Evolutionary conservation across 768 basidiomycete species (phyloP).

Genomic region (Kwoniella bestiolae): DNA sequence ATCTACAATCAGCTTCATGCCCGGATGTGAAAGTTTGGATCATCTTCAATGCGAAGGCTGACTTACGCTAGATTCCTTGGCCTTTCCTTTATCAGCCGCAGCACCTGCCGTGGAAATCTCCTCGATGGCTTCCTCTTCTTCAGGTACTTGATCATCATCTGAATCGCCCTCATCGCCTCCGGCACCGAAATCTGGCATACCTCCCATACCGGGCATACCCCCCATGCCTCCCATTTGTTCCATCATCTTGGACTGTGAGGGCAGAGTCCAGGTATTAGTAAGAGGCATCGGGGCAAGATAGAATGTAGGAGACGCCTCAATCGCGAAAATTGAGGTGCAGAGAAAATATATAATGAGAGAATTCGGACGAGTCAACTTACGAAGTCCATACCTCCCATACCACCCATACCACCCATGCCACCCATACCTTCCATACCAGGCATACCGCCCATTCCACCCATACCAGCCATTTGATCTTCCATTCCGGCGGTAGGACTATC

Average conservation of each 20-base stretch:
- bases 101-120: constrained; percentile 38
- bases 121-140: constrained; percentile 45
- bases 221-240: constrained; percentile 45
- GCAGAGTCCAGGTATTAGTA: too few relatives aligned
- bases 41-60: not conserved
- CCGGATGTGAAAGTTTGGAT: too few relatives aligned
- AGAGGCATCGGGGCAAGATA: too few relatives aligned
- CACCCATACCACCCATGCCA: constrained; percentile 50
- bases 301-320: too few relatives aligned
- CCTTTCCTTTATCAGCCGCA: constrained; percentile 41
- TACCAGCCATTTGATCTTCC: constrained; percentile 39
- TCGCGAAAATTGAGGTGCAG: too few relatives aligned
- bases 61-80: constrained; percentile 32
- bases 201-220: constrained; percentile 40
- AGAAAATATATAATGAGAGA: too few relatives aligned
- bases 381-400: constrained; percentile 55
- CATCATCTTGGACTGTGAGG: constrained; percentile 52
- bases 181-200: constrained; percentile 28
- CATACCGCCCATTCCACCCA: constrained; percentile 52
- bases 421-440: constrained; percentile 43
- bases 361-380: constrained; percentile 20
- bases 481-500: constrained; percentile 32
- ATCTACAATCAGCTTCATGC: not conserved
- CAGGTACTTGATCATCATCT: constrained; percentile 43
- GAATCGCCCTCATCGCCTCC: constrained; percentile 20